Evolutionary conservation across 2,329 filamentous ascomycete species (phyloP).

Genomic region (Trichoderma atrobrunneum): DNA sequence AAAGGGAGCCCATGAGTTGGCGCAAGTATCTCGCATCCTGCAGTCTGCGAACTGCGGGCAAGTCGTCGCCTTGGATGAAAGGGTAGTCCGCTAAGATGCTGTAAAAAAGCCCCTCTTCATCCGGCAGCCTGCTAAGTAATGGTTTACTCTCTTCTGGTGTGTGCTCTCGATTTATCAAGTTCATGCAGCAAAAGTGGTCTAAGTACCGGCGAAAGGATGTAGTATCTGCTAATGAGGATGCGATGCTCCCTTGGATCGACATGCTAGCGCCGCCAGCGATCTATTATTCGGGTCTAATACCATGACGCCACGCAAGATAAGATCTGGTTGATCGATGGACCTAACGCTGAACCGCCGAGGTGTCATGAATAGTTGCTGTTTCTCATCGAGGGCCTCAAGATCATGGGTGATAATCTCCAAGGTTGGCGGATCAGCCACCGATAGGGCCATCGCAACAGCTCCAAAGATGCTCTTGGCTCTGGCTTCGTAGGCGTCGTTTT

Average conservation of each 20-base stretch:
- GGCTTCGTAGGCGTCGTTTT: too few relatives aligned
- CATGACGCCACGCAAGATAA: not conserved
- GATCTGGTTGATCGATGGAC: not conserved
- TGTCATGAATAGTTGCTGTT: not conserved
- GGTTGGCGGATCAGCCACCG: not conserved
- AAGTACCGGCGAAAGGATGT: too few relatives aligned
- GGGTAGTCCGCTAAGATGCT: too few relatives aligned
- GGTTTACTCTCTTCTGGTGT: too few relatives aligned
- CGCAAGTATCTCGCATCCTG: too few relatives aligned
- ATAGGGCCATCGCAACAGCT: not conserved
- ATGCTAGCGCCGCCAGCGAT: not conserved
- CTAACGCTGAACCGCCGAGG: not conserved
- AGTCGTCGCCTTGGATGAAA: too few relatives aligned
- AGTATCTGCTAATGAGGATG: not conserved
- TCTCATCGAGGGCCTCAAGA: not conserved
- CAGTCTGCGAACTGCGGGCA: too few relatives aligned
- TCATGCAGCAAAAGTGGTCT: accelerated
- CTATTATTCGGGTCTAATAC: not conserved
- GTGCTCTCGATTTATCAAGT: too few relatives aligned
- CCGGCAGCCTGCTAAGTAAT: too few relatives aligned
- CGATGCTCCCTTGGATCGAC: not conserved
- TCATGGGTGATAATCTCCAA: not conserved
- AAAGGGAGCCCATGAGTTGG: too few relatives aligned
- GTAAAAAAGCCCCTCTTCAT: too few relatives aligned
- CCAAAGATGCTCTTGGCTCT: not conserved